Evolutionary conservation across 2,329 filamentous ascomycete genomes (phyloP).

Genomic region (Neopestalotiopsis sp.): DNA sequence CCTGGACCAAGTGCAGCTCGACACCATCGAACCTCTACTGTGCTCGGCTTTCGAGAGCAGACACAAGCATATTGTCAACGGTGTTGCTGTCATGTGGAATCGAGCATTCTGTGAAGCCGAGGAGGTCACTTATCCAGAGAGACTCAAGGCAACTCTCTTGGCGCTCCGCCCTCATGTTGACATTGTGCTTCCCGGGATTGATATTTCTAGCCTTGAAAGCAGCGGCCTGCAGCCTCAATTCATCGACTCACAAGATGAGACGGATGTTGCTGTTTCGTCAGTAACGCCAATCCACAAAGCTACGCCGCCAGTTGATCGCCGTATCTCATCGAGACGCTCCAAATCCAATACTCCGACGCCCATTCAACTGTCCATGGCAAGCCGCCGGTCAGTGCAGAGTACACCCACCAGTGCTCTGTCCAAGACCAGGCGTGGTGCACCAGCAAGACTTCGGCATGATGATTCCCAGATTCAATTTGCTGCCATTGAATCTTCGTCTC

Average conservation of each 20-base stretch:
- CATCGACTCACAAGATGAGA: constrained; percentile 53
- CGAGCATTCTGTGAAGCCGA: constrained; percentile 65
- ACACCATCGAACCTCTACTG: constrained; percentile 58
- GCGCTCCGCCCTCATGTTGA: constrained; percentile 61
- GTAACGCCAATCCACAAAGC: constrained; percentile 24
- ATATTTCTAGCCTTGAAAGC: constrained; percentile 42
- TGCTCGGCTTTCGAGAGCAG: constrained; percentile 63
- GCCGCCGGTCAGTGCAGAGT: constrained; percentile 28
- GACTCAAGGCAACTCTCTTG: constrained; percentile 66
- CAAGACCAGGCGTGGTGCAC: constrained; percentile 44
- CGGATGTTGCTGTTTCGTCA: constrained; percentile 33
- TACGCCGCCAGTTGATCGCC: constrained; percentile 23
- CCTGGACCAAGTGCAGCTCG: constrained; percentile 50
- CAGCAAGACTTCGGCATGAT: constrained; percentile 71
- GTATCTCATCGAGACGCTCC: constrained; percentile 32
- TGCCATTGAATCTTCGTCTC: constrained; percentile 65
- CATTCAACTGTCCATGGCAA: constrained; percentile 37
- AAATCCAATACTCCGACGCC: constrained; percentile 38
- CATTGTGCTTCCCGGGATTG: constrained; percentile 49
- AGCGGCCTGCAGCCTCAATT: constrained; percentile 47
- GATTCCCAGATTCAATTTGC: constrained; percentile 84
- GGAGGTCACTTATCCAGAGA: constrained; percentile 66
- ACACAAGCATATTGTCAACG: constrained; percentile 59
- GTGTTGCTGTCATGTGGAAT: constrained; percentile 68
- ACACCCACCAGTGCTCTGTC: constrained; percentile 31